Percentiles rank a stretch among this genome's conserved stretches.
phyloP scores from a whole-genome alignment of 148 eudicot species.

The Rhododendron kiyosumense region DNA sequence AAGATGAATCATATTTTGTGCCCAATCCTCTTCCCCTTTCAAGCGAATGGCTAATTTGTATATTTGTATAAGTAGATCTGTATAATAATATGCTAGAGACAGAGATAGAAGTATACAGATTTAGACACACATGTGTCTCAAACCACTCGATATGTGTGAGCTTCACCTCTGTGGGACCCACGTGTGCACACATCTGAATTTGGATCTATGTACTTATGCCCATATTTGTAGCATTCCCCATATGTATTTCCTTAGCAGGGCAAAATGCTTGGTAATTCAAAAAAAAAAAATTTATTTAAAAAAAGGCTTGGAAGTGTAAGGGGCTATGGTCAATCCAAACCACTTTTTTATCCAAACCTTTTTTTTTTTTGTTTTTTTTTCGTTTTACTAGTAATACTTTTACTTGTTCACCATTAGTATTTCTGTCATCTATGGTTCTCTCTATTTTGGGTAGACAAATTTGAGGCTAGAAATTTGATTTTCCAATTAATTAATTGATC shows the following conservation, averaged over 20 bases:
- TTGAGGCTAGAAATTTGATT: not conserved
- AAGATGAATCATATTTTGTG: not conserved
- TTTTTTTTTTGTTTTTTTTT: too few relatives aligned
- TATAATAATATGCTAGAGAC: not conserved
- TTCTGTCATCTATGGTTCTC: not conserved
- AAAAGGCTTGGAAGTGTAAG: too few relatives aligned
- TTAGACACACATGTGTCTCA: too few relatives aligned
- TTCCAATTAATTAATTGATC: not conserved
- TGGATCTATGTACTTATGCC: not conserved
- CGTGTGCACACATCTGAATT: not conserved
- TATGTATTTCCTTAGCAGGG: not conserved
- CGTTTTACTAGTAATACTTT: too few relatives aligned
- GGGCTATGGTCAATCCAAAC: too few relatives aligned
- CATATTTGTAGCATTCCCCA: not conserved
- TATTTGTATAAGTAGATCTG: not conserved
- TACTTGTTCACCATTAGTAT: too few relatives aligned
- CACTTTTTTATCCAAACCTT: too few relatives aligned
- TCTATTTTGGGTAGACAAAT: not conserved
- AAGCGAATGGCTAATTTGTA: too few relatives aligned
- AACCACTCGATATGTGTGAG: not conserved
- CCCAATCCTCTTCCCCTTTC: not conserved
- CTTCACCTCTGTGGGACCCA: not conserved
- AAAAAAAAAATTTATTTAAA: too few relatives aligned
- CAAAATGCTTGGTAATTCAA: too few relatives aligned
- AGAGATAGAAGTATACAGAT: too few relatives aligned